These are phyloP conservation scores for Candida manassasensis DNA, from an alignment of 805 yeast genomes.

Conservation along the genomic window DNA sequence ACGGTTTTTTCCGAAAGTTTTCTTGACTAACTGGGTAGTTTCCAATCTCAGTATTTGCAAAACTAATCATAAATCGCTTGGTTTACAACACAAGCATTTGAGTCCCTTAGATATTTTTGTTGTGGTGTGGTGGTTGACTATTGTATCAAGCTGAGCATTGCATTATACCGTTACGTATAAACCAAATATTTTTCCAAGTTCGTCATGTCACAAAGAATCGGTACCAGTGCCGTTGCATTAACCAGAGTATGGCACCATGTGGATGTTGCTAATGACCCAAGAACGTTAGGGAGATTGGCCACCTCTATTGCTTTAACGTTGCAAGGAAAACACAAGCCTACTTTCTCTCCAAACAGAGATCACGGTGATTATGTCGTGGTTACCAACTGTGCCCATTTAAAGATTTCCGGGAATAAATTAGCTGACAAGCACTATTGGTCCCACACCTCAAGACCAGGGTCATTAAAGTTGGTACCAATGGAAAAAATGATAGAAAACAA, in stretches of 20 bases:
- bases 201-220: conserved; percentile 31
- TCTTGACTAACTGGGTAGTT: too few relatives aligned
- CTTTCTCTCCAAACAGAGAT: conserved; percentile 67
- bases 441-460: conserved; percentile 88
- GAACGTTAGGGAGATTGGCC: conserved; percentile 92
- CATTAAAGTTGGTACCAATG: conserved; percentile 79
- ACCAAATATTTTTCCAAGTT: neutral
- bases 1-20: too few relatives aligned
- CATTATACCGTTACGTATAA: too few relatives aligned
- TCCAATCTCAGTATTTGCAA: too few relatives aligned
- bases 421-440: conserved; percentile 80
- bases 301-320: conserved; percentile 80
- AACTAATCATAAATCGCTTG: too few relatives aligned
- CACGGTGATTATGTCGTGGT: conserved; percentile 97
- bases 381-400: conserved; percentile 79
- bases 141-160: too few relatives aligned
- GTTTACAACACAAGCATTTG: too few relatives aligned
- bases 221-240: conserved; percentile 62
- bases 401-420: conserved; percentile 82
- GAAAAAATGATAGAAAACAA: conserved; percentile 65
- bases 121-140: too few relatives aligned
- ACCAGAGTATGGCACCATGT: conserved; percentile 95
- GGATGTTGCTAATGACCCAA: conserved; percentile 75
- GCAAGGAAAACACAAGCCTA: conserved; percentile 97
- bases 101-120: too few relatives aligned